A percentile compares a stretch with the other conserved stretches of the same genome.
Evolutionary conservation across 2,329 filamentous ascomycete species (phyloP).

Genomic region (Ciborinia camelliae): DNA sequence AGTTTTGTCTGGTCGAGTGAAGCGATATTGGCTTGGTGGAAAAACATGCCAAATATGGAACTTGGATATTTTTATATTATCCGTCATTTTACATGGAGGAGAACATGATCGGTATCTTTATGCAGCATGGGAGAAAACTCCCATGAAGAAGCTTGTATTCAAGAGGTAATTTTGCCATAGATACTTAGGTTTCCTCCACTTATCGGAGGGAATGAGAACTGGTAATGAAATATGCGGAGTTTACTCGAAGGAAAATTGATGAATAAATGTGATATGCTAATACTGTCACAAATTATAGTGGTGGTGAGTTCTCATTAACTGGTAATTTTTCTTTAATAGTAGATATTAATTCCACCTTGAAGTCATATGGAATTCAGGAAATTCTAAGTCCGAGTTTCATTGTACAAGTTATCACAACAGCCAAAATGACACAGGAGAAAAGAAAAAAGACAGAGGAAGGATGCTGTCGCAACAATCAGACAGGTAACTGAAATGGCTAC

Average conservation of each 20-base stretch:
- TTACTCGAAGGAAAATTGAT: background rate
- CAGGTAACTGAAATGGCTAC: background rate
- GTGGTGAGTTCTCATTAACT: background rate
- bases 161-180: background rate
- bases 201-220: too few species aligned
- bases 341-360: too few species aligned
- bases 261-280: background rate
- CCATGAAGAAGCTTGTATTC: background rate
- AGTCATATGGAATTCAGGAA: background rate
- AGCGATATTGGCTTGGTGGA: too few species aligned
- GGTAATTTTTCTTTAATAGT: background rate
- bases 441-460: background rate
- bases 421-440: background rate
- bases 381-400: too few species aligned
- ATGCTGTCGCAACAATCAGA: background rate
- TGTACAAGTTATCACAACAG: too few species aligned
- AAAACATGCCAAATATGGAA: too few species aligned
- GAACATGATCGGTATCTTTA: too few species aligned
- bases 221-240: background rate
- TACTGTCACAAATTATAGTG: accelerated
- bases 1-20: too few species aligned
- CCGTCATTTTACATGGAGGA: too few species aligned
- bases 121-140: too few species aligned
- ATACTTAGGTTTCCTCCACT: too few species aligned
- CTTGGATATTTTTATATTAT: too few species aligned